A percentile compares a stretch with the other conserved stretches of the same genome.
Evolutionary conservation across 768 basidiomycete species (phyloP).

Genomic region (Gymnopilus dilepis): DNA sequence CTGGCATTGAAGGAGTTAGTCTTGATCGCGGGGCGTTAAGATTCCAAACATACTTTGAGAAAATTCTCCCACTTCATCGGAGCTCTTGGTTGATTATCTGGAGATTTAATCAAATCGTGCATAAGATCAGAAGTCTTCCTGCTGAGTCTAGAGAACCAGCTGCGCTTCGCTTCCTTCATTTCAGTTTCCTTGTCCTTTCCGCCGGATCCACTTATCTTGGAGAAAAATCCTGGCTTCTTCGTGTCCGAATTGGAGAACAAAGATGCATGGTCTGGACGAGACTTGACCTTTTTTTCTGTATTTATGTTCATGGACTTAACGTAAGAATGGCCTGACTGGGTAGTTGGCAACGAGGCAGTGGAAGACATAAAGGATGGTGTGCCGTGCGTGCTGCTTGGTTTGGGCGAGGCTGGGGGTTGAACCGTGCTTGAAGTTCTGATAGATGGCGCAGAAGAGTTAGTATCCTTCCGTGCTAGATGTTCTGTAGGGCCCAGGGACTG

Average conservation of each 20-base stretch:
- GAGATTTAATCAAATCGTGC: conserved; percentile 67
- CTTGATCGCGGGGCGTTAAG: background rate
- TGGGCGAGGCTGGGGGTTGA: conserved; percentile 13
- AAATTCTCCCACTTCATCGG: conserved; percentile 84
- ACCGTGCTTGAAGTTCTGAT: conserved; percentile 21
- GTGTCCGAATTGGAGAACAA: conserved; percentile 49
- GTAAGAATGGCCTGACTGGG: conserved; percentile 77
- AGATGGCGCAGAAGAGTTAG: conserved; percentile 28
- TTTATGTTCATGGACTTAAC: conserved; percentile 53
- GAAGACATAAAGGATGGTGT: conserved; percentile 36
- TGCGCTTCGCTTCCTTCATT: conserved; percentile 50
- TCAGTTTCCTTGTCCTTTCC: conserved; percentile 42
- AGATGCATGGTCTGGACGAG: conserved; percentile 62
- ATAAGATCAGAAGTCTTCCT: conserved; percentile 65
- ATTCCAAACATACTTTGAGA: conserved; percentile 55
- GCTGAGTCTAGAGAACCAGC: conserved; percentile 60
- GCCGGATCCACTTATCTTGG: conserved; percentile 44
- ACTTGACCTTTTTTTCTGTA: conserved; percentile 72
- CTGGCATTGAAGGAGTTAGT: conserved; percentile 38
- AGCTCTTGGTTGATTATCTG: conserved; percentile 56
- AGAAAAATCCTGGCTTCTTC: conserved; percentile 54
- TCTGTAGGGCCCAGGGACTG: conserved; percentile 19
- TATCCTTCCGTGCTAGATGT: conserved; percentile 11
- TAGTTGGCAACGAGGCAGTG: conserved; percentile 45
- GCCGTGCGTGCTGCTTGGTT: conserved; percentile 13